These are phyloP conservation scores for Phlebopus sp. DNA, from an alignment of 1,284 basidiomycete species.

Conservation along the genomic window DNA sequence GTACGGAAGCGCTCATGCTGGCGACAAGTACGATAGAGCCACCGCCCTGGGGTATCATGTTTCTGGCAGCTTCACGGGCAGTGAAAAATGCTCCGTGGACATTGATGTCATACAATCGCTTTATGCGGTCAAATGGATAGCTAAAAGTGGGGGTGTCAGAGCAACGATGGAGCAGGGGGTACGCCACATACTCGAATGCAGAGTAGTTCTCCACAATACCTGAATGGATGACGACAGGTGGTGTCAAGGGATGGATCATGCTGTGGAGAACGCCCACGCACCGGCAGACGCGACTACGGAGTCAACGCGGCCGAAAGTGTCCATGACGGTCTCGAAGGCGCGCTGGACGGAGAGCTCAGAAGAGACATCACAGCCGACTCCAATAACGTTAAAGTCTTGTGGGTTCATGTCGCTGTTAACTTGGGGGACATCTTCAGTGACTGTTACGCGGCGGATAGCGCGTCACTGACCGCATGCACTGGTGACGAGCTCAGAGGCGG, in stretches of 20 bases:
- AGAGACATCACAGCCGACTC: slow-evolving; percentile 86
- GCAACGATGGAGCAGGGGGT: neutral
- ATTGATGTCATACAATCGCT: slow-evolving; percentile 87
- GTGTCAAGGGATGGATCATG: slow-evolving; percentile 7
- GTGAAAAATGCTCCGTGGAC: slow-evolving; percentile 93
- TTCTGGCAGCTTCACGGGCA: slow-evolving; percentile 85
- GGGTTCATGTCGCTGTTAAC: slow-evolving; percentile 58
- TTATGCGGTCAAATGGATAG: slow-evolving; percentile 82
- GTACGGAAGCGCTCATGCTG: slow-evolving; percentile 75
- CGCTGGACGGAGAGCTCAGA: slow-evolving; percentile 77
- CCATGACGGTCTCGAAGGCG: slow-evolving; percentile 66
- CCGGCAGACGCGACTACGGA: slow-evolving; percentile 87
- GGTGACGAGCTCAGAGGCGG: slow-evolving; percentile 72
- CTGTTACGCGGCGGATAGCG: slow-evolving; percentile 4
- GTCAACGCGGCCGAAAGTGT: slow-evolving; percentile 82
- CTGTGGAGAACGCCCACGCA: slow-evolving; percentile 33
- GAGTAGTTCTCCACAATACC: slow-evolving; percentile 92
- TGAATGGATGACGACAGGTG: slow-evolving; percentile 26
- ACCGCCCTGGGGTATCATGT: slow-evolving; percentile 72
- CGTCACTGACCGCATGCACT: slow-evolving; percentile 47
- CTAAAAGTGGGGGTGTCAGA: slow-evolving; percentile 34
- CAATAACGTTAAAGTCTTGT: slow-evolving; percentile 69
- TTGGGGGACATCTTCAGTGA: slow-evolving; percentile 42
- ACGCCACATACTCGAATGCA: slow-evolving; percentile 68
- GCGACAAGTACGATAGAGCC: slow-evolving; percentile 88